Base-by-base conservation (phyloP, 768 basidiomycete genomes). In the Trametes cinnabarina region DNA sequence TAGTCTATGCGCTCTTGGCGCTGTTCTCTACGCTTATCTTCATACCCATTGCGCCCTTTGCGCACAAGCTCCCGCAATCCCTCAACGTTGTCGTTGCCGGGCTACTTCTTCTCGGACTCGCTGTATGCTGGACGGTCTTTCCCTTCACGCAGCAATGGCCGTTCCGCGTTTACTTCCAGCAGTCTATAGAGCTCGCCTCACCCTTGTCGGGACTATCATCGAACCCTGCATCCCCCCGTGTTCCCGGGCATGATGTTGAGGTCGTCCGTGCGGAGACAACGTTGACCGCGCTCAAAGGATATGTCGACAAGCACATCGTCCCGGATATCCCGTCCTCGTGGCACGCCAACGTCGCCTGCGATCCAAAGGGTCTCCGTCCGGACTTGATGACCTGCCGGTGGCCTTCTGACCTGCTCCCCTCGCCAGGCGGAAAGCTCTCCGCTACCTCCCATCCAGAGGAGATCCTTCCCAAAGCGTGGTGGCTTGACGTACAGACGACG, bases 91-190 rank as follows among this genome's bases (percentile, higher is more conserved):
- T 73, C 34, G 65, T 77, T 9, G 53, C 82, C 22, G 34, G 75
- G 9, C 40, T 82, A 6, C 79, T 85, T 61, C 47, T 80, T 11
- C 37, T 77, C 9, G 73, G 77, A 14, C 42, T 70, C 7, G 55
- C 57, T 3, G 35, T 66, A 4, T 50, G 58, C 6, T 69, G 67
- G 58, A 80, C 79, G 0, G 51, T 72, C 12, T 84, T 77, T 63
- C 90, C 90, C 0, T 92, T 92, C 74, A 80, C 81, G 15, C 71
- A 75, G 39, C 69, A 79, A 20, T 69, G 79, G 4, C 89, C 88
- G 0, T 72, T 91, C 65, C 90, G 89, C 61, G 71, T 90, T 1
- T 89, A 77, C 70, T 92, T 91, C 77, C 77, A 78, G 47, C 90
- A 92, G 66, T 74, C 67, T 1, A 73, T 90, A 6, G 73, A 79